Evolutionary conservation across 768 basidiomycete species (phyloP), one percentile per base, ranked within the genome.

Genomic region (Leccinum variicolor): DNA sequence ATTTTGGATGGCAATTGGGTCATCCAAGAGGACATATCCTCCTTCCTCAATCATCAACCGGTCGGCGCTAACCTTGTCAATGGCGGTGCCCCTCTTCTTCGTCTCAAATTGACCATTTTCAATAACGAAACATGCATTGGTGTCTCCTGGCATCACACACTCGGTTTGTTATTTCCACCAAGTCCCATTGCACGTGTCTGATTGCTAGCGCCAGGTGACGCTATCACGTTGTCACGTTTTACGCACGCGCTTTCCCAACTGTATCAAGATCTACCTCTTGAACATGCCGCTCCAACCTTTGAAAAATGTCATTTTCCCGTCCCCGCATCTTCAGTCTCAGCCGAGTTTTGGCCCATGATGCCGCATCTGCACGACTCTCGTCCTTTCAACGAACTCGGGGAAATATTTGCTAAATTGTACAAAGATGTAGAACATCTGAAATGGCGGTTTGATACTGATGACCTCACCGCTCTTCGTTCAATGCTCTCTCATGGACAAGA

Each of bases 71-170:
- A 46, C 21, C 33, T 64, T 11, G 57, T 64, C 36, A 68, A 70
- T 33, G 57, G 64, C 7, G 39, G 34, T 31, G 54, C 58, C 23
- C 62, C 66, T 9, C 60, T 70, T 36, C 62, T 70, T 29, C 64
- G 64, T 39, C 48, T 73, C 36, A 74, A 74, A 46, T 23, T 75
- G 34, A 66, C 64, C 1, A 28, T 70, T 14, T 61, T 71, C 8
- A 53, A 53, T 4, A 25, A 46, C 2, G 64, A 71, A 53, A 75
- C 72, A 0, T 63, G 63, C 29, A 62, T 74, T 33, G 74, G 69
- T 19, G 59, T 75, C n/a, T 66, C 70, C 2, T 75, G 73, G 74
- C 65, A 75, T 46, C 74, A 75, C 46, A 62, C 64, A 10, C 69
- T 74, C 10, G 74, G 73, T 73, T 55, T 21, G 56, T 54, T 19